These are phyloP conservation scores for Wickerhamiella domercqiae DNA, from an alignment of 805 yeast genomes.

Conservation along the genomic window DNA sequence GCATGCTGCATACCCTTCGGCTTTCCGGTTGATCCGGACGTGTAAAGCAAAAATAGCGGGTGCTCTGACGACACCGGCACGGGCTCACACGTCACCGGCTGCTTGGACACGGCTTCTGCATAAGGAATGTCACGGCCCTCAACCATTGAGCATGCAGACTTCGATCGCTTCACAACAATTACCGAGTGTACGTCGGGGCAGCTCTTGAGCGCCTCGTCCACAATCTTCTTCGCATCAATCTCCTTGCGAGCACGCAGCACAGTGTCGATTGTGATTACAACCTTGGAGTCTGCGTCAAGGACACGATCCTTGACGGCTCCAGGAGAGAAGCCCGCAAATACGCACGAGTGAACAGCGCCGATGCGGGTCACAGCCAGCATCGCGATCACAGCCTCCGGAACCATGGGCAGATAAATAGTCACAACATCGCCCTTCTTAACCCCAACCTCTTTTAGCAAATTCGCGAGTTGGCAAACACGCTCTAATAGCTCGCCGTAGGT, in stretches of 20 bases:
- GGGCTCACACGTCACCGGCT: conserved; percentile 76
- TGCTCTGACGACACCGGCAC: conserved; percentile 81
- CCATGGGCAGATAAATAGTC: conserved; percentile 95
- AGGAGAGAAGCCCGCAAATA: conserved; percentile 92
- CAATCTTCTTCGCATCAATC: conserved; percentile 82
- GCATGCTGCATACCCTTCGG: conserved; percentile 97
- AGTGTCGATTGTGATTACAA: conserved; percentile 88
- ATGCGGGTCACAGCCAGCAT: conserved; percentile 83
- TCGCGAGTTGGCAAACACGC: conserved; percentile 77
- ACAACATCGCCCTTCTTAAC: conserved; percentile 90
- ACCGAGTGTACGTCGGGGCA: conserved; percentile 64
- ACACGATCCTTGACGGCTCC: conserved; percentile 87
- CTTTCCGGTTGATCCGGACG: conserved; percentile 96
- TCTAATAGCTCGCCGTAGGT: conserved; percentile 78
- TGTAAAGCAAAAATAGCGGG: conserved; percentile 87
- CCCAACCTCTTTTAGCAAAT: conserved; percentile 69
- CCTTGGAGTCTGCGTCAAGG: conserved; percentile 68
- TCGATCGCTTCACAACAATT: conserved; percentile 59
- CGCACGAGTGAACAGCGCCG: conserved; percentile 93
- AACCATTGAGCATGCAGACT: conserved; percentile 28
- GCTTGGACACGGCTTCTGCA: conserved; percentile 76
- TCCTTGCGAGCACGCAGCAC: conserved; percentile 80
- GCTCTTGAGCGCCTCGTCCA: conserved; percentile 77
- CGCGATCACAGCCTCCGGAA: conserved; percentile 90
- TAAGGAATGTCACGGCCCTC: conserved; percentile 85